Evolutionary conservation across 306 rosid species (phyloP), one percentile per base, ranked within the genome.

Genomic region (Canavalia ensiformis): DNA sequence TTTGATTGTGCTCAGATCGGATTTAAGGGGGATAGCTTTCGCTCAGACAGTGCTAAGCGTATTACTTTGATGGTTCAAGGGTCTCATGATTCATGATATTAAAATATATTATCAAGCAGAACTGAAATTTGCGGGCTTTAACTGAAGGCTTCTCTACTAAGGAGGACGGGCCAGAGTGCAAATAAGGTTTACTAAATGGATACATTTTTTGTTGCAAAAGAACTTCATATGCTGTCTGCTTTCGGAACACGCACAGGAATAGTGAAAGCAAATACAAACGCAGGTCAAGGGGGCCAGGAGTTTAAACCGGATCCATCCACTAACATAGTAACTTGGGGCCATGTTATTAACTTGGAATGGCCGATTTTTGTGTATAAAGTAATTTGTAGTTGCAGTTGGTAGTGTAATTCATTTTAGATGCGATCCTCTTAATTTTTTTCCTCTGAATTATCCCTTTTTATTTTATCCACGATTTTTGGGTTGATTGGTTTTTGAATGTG

Each of bases 11-110:
- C 81, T 81, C 92, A 91, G 99, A 83, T 91, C 81, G 85, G 88
- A 79, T 88, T 80, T 66, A 90, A 93, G 86, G 99, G 92, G 74
- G 97, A 91, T 33, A 84, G 79, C 87, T 88, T 86, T 79, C 94
- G 90, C 18, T 41, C 92, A 47, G 97, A 95, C 77, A 84, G 94
- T 84, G 84, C 84, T 72, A 93, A 95, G 91, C 96, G 91, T 35
- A 82, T 93, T 81, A 67, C 91, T 84, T 79, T 88, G 90, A 77
- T 91, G 88, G 84, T 93, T 88, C 97, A 84, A 62, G 90, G 87
- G 81, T 66, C 97, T 85, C 99, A 90, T 77, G 84, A 86, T 88
- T 90, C 91, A 79, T 93, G 91, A 93, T 87, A 82, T 44, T 82
- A 80, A 86, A 78, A 58, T 66, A 67, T 73, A 87, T 45, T 83